Conservation (phyloP, 2,329 filamentous ascomycete genomes). For the Exophiala alcalophila region DNA sequence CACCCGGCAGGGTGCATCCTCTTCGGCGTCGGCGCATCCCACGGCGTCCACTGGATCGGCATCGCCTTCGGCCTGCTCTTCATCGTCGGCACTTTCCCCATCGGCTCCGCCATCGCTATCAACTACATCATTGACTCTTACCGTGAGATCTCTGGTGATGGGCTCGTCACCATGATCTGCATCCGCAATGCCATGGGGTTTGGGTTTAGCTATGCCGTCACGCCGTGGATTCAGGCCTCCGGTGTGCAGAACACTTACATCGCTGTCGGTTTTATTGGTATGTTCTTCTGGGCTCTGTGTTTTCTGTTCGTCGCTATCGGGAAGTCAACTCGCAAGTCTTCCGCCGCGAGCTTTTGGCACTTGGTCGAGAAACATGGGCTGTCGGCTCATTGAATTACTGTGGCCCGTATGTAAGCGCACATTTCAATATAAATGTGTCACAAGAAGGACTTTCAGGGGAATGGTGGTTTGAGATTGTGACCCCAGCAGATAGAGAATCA, state of each 20-base stretch:
- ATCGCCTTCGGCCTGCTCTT: slow-evolving; percentile 44
- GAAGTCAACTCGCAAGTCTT: slow-evolving; percentile 8
- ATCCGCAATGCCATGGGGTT: slow-evolving; percentile 51
- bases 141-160: slow-evolving; percentile 41
- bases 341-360: slow-evolving; percentile 7
- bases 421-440: too few species aligned
- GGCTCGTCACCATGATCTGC: slow-evolving; percentile 44
- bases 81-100: slow-evolving; percentile 40
- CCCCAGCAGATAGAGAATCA: too few species aligned
- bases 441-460: too few species aligned
- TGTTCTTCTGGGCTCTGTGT: slow-evolving; percentile 17
- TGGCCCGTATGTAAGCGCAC: too few species aligned
- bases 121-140: slow-evolving; percentile 44
- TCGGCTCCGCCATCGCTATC: slow-evolving; percentile 39
- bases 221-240: slow-evolving; percentile 45
- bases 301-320: slow-evolving; percentile 14
- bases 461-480: too few species aligned
- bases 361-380: slow-evolving; percentile 12
- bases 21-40: slow-evolving; percentile 44
- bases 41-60: slow-evolving; percentile 43
- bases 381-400: slow-evolving; percentile 7
- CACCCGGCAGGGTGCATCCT: slow-evolving; percentile 38
- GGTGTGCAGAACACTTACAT: slow-evolving; percentile 49
- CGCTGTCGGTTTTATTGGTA: slow-evolving; percentile 13
- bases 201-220: slow-evolving; percentile 47